Conservation (phyloP, 2,329 filamentous ascomycete genomes). For the Biscogniauxia mediterranea region DNA sequence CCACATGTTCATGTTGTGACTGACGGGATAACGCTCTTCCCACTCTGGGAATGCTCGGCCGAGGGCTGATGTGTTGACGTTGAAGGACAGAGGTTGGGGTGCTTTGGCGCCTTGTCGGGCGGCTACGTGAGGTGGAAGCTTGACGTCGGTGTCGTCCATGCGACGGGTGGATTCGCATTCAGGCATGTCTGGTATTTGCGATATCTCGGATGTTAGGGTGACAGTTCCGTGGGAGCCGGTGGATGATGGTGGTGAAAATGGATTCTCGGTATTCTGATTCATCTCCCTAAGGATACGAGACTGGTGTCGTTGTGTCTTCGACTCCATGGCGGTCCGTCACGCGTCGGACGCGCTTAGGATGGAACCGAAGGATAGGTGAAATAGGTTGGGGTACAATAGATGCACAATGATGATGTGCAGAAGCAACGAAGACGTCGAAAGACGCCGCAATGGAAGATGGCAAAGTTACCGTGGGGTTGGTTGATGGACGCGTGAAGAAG, state of each 20-base stretch:
- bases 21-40: constrained; percentile 24
- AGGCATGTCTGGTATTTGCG: constrained; percentile 50
- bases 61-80: constrained; percentile 38
- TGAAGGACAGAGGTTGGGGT: constrained; percentile 21
- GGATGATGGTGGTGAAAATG: constrained; percentile 57
- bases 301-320: constrained; percentile 27
- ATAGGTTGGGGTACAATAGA: background rate
- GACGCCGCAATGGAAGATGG: constrained; percentile 33
- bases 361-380: constrained; percentile 13
- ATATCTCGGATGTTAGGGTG: constrained; percentile 54
- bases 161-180: constrained; percentile 54
- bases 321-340: constrained; percentile 25
- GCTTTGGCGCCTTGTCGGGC: constrained; percentile 13
- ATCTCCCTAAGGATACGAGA: constrained; percentile 37
- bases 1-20: constrained; percentile 36
- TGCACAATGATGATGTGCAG: constrained; percentile 2
- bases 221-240: constrained; percentile 58
- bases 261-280: constrained; percentile 44
- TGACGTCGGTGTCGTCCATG: constrained; percentile 46
- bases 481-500: constrained; percentile 13
- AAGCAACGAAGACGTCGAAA: constrained; percentile 7
- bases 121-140: constrained; percentile 21
- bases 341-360: constrained; percentile 21
- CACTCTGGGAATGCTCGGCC: constrained; percentile 53
- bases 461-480: constrained; percentile 33